These are phyloP conservation scores for Colletotrichum sojae DNA, from an alignment of 2,329 filamentous ascomycete genomes.

Conservation along the genomic window DNA sequence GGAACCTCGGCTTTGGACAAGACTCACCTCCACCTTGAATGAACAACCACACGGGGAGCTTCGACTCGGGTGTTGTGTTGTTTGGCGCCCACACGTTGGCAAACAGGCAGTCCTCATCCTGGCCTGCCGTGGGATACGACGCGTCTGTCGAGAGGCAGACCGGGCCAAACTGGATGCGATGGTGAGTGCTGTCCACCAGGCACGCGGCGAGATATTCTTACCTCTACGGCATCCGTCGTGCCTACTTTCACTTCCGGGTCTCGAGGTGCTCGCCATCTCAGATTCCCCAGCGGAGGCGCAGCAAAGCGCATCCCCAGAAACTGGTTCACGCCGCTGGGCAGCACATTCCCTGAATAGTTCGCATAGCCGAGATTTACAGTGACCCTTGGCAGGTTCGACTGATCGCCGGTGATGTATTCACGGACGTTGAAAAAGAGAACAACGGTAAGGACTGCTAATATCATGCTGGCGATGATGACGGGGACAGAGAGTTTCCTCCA, in stretches of 20 bases:
- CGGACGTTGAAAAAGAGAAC: constrained; percentile 36
- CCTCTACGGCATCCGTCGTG: constrained; percentile 54
- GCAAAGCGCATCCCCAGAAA: constrained; percentile 68
- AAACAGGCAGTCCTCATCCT: constrained; percentile 78
- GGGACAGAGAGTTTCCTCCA: constrained; percentile 34
- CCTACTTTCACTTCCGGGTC: constrained; percentile 53
- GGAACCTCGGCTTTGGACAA: background rate
- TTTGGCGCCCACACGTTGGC: constrained; percentile 75
- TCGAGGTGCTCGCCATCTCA: constrained; percentile 66
- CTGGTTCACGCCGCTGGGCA: constrained; percentile 57
- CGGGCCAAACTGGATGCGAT: constrained; percentile 56
- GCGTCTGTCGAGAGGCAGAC: constrained; percentile 59
- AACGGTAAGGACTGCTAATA: constrained; percentile 34
- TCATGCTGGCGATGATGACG: constrained; percentile 36
- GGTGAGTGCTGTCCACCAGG: background rate
- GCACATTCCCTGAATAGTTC: constrained; percentile 57
- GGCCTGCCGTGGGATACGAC: constrained; percentile 47
- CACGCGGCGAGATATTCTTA: constrained; percentile 41
- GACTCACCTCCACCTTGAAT: constrained; percentile 65
- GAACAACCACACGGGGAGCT: constrained; percentile 75
- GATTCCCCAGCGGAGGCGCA: constrained; percentile 62
- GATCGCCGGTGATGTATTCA: constrained; percentile 30
- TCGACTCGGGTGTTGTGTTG: constrained; percentile 62
- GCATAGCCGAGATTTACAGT: constrained; percentile 60
- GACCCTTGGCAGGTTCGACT: constrained; percentile 34